Evolutionary conservation across 2,329 filamentous ascomycete genomes (phyloP).

Genomic region (Scortechinia acanthostroma): DNA sequence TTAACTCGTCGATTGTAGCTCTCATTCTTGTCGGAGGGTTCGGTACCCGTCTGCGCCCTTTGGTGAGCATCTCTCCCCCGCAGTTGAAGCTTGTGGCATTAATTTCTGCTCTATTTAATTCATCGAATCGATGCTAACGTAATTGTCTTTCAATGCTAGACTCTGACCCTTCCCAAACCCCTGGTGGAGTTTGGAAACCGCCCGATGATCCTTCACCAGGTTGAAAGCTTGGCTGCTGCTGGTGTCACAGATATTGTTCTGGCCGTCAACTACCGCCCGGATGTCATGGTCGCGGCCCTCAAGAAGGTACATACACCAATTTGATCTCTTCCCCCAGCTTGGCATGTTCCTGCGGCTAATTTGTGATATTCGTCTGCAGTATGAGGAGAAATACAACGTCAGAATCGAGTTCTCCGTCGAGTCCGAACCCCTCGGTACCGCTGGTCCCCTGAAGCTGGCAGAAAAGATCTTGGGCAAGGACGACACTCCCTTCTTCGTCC

Average conservation of each 20-base stretch:
- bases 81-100: too few relatives aligned
- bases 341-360: conserved; percentile 7
- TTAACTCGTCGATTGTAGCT: conserved; percentile 41
- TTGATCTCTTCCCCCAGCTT: conserved; percentile 3
- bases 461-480: conserved; percentile 89
- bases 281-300: conserved; percentile 91
- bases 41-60: conserved; percentile 91
- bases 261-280: conserved; percentile 95
- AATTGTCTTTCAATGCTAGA: conserved; percentile 42
- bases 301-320: conserved; percentile 66
- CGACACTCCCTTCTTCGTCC: conserved; percentile 90
- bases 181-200: conserved; percentile 98
- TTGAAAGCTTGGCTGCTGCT: conserved; percentile 85
- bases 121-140: conserved; percentile 3
- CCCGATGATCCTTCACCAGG: conserved; percentile 98
- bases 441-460: conserved; percentile 89
- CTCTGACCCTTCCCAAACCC: conserved; percentile 91
- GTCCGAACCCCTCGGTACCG: conserved; percentile 87
- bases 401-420: conserved; percentile 97
- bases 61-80: conserved; percentile 54
- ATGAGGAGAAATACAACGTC: conserved; percentile 85
- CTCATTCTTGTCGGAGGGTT: conserved; percentile 99
- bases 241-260: conserved; percentile 97
- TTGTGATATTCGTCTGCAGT: conserved; percentile 36
- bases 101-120: too few relatives aligned